These are phyloP conservation scores for Cocos nucifera DNA, from an alignment of 176 grass and related monocot genomes.

Conservation along the genomic window DNA sequence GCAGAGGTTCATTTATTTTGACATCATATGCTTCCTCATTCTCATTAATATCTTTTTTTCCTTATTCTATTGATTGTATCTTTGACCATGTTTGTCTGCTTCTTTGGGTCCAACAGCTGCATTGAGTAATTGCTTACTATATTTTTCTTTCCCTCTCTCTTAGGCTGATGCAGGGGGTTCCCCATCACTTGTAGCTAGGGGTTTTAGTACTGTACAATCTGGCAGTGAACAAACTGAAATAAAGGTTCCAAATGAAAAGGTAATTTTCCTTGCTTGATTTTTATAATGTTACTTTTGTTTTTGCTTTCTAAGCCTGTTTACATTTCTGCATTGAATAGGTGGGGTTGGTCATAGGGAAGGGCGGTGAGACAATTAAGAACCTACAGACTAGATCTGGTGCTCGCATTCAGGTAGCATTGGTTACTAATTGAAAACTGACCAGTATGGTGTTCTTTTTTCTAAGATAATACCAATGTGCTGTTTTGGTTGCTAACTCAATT, in stretches of 20 bases:
- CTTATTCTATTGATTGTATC: not conserved
- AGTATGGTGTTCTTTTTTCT: too few relatives aligned
- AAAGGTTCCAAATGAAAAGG: constrained; percentile 83
- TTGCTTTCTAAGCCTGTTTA: constrained; percentile 12
- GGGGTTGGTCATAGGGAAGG: constrained; percentile 91
- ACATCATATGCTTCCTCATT: too few relatives aligned
- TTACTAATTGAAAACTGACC: too few relatives aligned
- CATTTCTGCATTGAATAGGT: constrained; percentile 33
- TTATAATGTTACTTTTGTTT: not conserved
- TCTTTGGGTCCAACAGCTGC: too few relatives aligned
- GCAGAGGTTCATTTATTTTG: constrained; percentile 39
- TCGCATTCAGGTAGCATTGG: constrained; percentile 66
- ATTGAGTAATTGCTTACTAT: not conserved
- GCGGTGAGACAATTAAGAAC: constrained; percentile 81
- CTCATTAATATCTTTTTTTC: not conserved
- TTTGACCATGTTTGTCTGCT: not conserved
- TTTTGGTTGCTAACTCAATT: too few relatives aligned
- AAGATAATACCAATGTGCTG: too few relatives aligned
- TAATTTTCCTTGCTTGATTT: constrained; percentile 5
- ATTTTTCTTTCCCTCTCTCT: not conserved
- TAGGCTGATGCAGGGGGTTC: constrained; percentile 91
- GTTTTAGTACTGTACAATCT: constrained; percentile 57
- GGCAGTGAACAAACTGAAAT: constrained; percentile 79
- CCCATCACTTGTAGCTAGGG: constrained; percentile 73
- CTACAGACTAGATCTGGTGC: constrained; percentile 84